phyloP scores from a whole-genome alignment of 805 yeast genomes.

The Yamadazyma kitorensis region DNA sequence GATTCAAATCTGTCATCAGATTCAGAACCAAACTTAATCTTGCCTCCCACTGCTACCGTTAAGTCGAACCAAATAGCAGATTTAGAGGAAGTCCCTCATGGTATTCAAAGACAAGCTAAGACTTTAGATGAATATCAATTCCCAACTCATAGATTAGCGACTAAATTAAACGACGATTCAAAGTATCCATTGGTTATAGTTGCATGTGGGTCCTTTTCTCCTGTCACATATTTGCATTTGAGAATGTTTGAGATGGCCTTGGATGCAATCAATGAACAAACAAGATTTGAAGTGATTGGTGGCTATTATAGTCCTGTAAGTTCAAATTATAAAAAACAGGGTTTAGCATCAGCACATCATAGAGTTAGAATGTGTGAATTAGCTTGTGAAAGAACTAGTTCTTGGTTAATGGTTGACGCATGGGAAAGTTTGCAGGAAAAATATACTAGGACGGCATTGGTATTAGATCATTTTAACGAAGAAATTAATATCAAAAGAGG shows the following conservation, averaged over 20 bases:
- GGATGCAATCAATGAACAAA: conserved; percentile 87
- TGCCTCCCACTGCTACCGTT: conserved; percentile 12
- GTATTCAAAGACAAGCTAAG: conserved; percentile 84
- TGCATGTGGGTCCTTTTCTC: conserved; percentile 97
- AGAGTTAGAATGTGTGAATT: conserved; percentile 97
- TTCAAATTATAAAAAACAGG: conserved; percentile 90
- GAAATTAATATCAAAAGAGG: conserved; percentile 89
- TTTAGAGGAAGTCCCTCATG: conserved; percentile 95
- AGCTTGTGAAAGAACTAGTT: conserved; percentile 94
- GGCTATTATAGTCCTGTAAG: conserved; percentile 95
- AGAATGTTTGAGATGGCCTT: conserved; percentile 99
- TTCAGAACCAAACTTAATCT: conserved; percentile 3
- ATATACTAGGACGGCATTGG: conserved; percentile 92
- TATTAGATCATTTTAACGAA: conserved; percentile 92
- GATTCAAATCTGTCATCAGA: conserved; percentile 13
- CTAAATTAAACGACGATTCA: conserved; percentile 63
- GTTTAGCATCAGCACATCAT: conserved; percentile 83
- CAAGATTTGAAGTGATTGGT: conserved; percentile 92
- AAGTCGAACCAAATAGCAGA: conserved; percentile 56
- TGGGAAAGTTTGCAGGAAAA: conserved; percentile 94
- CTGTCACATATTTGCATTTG: conserved; percentile 89
- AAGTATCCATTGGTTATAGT: conserved; percentile 91
- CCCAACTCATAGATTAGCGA: conserved; percentile 83
- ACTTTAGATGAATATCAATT: conserved; percentile 66
- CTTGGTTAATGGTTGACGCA: conserved; percentile 99